These are phyloP conservation scores for Podospora bellae-mahoneyi DNA, from an alignment of 495 filamentous ascomycete species.

Conservation along the genomic window DNA sequence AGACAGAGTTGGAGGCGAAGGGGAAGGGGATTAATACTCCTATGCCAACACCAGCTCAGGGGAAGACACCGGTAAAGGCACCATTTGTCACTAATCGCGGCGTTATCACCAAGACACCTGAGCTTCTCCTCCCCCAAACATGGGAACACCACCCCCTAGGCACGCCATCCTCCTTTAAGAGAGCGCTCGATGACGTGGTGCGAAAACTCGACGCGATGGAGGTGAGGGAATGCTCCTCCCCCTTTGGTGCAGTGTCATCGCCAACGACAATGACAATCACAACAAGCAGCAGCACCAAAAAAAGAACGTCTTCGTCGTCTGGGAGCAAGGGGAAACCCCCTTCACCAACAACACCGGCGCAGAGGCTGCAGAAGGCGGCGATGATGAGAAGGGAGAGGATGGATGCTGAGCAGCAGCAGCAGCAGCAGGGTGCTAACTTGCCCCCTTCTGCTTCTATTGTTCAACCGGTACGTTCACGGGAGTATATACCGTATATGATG, in stretches of 20 bases:
- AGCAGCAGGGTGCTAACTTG: not conserved
- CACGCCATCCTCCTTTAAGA: constrained; percentile 36
- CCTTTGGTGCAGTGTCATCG: not conserved
- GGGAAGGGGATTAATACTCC: not conserved
- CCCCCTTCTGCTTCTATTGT: too few relatives aligned
- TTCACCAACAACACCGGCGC: not conserved
- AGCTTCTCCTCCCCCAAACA: constrained; percentile 31
- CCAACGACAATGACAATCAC: too few relatives aligned
- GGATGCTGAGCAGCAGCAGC: not conserved
- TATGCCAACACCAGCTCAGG: not conserved
- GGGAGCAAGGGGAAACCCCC: not conserved
- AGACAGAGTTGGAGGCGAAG: not conserved
- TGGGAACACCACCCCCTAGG: constrained; percentile 32
- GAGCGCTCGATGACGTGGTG: constrained; percentile 38
- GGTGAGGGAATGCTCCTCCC: constrained; percentile 4
- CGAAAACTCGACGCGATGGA: constrained; percentile 35
- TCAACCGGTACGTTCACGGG: too few relatives aligned
- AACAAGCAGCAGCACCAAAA: not conserved
- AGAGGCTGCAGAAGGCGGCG: not conserved
- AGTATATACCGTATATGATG: not conserved
- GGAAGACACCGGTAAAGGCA: not conserved
- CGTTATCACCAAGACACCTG: not conserved
- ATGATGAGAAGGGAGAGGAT: not conserved
- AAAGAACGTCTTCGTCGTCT: not conserved
- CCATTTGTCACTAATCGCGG: not conserved